Percentiles rank a stretch among this genome's conserved stretches.
Evolutionary conservation across 345 rosid species (phyloP).

Genomic region (Aethionema arabicum): DNA sequence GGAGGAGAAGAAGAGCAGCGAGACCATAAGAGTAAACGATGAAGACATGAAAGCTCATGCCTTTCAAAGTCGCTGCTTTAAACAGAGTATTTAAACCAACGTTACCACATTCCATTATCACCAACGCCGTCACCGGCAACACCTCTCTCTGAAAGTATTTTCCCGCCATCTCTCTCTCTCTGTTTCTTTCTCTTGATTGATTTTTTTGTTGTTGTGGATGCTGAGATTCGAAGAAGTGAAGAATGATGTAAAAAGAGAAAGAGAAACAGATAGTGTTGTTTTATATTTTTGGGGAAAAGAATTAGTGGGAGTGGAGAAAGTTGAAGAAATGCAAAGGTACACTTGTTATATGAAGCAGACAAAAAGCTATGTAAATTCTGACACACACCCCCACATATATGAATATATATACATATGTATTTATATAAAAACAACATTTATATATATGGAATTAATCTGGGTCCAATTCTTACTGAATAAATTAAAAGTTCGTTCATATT

Average conservation of each 20-base stretch:
- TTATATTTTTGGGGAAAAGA: conserved; percentile 1
- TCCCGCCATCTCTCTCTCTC: conserved; percentile 40
- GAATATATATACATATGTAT: too few relatives aligned
- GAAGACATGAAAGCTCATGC: conserved; percentile 78
- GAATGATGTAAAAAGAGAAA: conserved; percentile 18
- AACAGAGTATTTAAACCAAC: conserved; percentile 77
- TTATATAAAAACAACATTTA: too few relatives aligned
- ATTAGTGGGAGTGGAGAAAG: conserved; percentile 31
- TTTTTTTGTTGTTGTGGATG: not conserved
- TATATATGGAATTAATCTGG: not conserved
- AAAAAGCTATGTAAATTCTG: too few relatives aligned
- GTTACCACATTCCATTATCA: conserved; percentile 66
- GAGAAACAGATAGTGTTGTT: conserved; percentile 17
- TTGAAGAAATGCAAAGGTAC: conserved; percentile 19
- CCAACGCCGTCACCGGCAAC: conserved; percentile 66
- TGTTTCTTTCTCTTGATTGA: conserved; percentile 3
- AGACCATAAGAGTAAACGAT: conserved; percentile 72
- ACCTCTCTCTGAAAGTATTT: conserved; percentile 52
- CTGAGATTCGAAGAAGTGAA: conserved; percentile 31
- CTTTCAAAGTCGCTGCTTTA: conserved; percentile 76
- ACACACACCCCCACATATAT: not conserved
- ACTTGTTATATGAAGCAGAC: not conserved
- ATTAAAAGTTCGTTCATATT: too few relatives aligned
- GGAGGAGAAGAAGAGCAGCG: conserved; percentile 86
- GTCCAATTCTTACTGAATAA: too few relatives aligned